Conservation (phyloP, 805 yeast genomes). For the Ogataea saltuana region DNA sequence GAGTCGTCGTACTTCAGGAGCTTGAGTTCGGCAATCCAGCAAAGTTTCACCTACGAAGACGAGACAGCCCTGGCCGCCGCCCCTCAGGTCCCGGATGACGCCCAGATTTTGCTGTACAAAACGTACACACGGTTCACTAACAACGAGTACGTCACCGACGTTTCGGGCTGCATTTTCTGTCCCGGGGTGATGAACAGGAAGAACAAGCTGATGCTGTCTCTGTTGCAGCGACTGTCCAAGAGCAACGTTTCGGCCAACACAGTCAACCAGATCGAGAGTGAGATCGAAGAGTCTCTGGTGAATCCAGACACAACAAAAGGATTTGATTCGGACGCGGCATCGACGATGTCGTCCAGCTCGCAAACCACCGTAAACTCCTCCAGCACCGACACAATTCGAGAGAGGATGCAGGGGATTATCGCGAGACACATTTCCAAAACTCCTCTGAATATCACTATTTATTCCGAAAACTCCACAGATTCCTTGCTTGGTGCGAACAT, state of each 20-base stretch:
- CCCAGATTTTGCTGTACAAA: constrained; percentile 61
- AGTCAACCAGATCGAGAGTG: constrained; percentile 39
- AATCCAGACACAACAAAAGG: constrained; percentile 27
- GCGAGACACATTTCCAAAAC: constrained; percentile 64
- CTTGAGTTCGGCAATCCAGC: constrained; percentile 42
- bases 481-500: constrained; percentile 34
- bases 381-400: constrained; percentile 44
- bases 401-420: constrained; percentile 69
- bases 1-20: constrained; percentile 51
- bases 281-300: constrained; percentile 36
- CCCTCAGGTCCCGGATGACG: constrained; percentile 49
- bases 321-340: constrained; percentile 24
- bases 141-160: constrained; percentile 51
- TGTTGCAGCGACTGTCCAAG: constrained; percentile 68
- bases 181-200: constrained; percentile 73
- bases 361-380: constrained; percentile 14
- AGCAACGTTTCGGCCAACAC: constrained; percentile 30
- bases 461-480: constrained; percentile 44
- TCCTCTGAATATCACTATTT: constrained; percentile 54
- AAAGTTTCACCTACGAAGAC: constrained; percentile 23
- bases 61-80: constrained; percentile 5
- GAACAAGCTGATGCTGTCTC: constrained; percentile 64
- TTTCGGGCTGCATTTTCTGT: constrained; percentile 70
- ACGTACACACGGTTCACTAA: constrained; percentile 47
- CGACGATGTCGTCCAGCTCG: constrained; percentile 21